Evolutionary conservation across 2,329 filamentous ascomycete species (phyloP).

Genomic region (Fusarium marasasianum): DNA sequence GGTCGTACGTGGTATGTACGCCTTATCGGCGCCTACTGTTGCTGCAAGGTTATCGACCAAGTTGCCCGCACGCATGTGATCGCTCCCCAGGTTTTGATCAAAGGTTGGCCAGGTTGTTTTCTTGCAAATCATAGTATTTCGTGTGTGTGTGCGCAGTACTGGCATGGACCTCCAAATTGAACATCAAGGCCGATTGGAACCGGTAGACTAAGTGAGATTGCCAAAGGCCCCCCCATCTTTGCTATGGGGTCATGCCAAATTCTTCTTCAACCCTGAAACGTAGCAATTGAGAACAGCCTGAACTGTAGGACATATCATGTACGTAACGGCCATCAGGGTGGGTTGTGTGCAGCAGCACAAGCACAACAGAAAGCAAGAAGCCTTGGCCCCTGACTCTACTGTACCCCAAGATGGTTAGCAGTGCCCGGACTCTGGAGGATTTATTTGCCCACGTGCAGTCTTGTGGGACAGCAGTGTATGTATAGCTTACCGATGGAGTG

Average conservation of each 20-base stretch:
- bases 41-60: constrained; percentile 22
- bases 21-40: constrained; percentile 16
- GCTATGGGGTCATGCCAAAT: background rate
- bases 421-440: background rate
- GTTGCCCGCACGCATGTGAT: constrained; percentile 17
- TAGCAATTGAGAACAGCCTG: background rate
- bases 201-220: background rate
- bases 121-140: constrained; percentile 1
- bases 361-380: background rate
- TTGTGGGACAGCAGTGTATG: background rate
- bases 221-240: constrained; percentile 3
- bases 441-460: constrained; percentile 36
- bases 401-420: background rate
- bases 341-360: background rate
- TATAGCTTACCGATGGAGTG: constrained; percentile 13
- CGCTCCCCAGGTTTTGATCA: constrained; percentile 3
- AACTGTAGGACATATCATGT: background rate
- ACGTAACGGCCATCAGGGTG: constrained; percentile 22
- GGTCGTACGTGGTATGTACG: background rate
- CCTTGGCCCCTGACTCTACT: background rate
- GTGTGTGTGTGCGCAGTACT: background rate
- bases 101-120: background rate
- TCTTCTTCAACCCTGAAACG: background rate
- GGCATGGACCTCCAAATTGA: constrained; percentile 5
- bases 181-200: constrained; percentile 5